phyloP scores from a whole-genome alignment of 352 stramenopile genomes.

The Aphanomyces cochlioides region DNA sequence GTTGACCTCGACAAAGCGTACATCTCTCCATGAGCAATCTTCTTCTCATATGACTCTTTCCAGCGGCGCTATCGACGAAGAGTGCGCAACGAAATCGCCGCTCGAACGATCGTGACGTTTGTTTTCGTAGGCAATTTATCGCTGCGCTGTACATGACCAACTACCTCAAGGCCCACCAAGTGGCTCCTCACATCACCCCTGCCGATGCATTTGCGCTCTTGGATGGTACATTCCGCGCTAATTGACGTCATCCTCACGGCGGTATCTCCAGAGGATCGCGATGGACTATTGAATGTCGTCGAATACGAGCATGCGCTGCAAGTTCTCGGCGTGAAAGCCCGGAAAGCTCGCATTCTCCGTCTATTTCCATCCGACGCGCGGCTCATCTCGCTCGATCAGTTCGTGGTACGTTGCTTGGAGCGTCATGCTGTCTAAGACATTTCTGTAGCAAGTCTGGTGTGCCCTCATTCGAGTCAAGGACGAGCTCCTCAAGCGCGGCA shows the following conservation, averaged over 20 bases:
- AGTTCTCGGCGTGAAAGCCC: conserved; percentile 37
- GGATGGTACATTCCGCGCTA: not conserved
- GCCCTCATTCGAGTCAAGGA: conserved; percentile 1
- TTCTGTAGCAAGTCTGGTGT: conserved; percentile 14
- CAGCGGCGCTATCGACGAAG: conserved; percentile 27
- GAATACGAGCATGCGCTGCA: conserved; percentile 64
- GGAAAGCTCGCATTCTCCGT: conserved; percentile 29
- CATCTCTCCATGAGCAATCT: conserved; percentile 14
- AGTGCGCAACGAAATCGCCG: conserved; percentile 2
- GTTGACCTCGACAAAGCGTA: conserved; percentile 73
- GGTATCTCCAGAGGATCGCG: conserved; percentile 45
- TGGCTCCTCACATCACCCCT: conserved; percentile 5
- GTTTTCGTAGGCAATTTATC: conserved; percentile 74
- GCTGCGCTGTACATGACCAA: conserved; percentile 72
- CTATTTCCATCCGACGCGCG: conserved; percentile 41
- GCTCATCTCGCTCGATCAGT: conserved; percentile 47
- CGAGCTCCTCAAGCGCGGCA: not conserved
- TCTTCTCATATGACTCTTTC: not conserved
- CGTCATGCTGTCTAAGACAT: not conserved
- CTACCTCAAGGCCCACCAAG: conserved; percentile 39
- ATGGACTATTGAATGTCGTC: conserved; percentile 56
- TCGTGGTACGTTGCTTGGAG: conserved; percentile 36
- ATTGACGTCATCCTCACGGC: not conserved
- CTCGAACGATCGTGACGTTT: conserved; percentile 27
- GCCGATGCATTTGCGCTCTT: conserved; percentile 24